Base-by-base conservation (phyloP, 148 eudicot genomes). In the Nepenthes mirabilis region DNA sequence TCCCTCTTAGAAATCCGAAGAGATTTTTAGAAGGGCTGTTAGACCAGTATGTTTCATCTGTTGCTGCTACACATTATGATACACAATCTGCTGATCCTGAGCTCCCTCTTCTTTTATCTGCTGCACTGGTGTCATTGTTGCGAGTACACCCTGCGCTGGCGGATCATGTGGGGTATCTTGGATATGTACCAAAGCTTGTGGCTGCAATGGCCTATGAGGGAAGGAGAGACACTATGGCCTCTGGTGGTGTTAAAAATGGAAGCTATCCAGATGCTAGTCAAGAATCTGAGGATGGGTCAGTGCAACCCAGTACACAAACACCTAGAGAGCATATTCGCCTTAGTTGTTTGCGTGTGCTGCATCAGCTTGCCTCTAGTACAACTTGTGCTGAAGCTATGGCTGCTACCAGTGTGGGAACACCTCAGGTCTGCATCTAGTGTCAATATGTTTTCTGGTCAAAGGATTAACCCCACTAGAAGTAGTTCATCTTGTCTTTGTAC, bases 331-430 rank as follows among this genome's bases (percentile, higher is more conserved):
- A 82, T 69, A 94, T 93, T 48, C 96, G 99, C 32, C 89, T 93
- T 52, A 93, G 99, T 81, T 88, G 99, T 74, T 75, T 93, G 73
- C 91, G 99, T 58, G 96, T 93, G 37, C 68, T 93, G 55, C 99
- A 93, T 83, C 99, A 93, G 73, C 95, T 93, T 74, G 99, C 99
- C 48, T 89, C 91, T 56, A 93, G 99, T 76, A 93, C 99, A 61
- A 89, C 85, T 13, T 93, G 99, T 79, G 99, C 99, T 36, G 99
- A 93, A 84, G 99, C 99, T 60, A 86, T 93, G 99, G 99, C 99
- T 64, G 99, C 99, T 5, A 93, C 99, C 45, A 93, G 99, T 76
- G 95, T 68, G 5, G 99, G 99, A 50, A 86, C 99, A 61, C 95
- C 99, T 67, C 96, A 89, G 89, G 99, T 93, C 77, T 70, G 58